Conservation (phyloP, 2,329 filamentous ascomycete species). For the Calonectria pteridis region DNA sequence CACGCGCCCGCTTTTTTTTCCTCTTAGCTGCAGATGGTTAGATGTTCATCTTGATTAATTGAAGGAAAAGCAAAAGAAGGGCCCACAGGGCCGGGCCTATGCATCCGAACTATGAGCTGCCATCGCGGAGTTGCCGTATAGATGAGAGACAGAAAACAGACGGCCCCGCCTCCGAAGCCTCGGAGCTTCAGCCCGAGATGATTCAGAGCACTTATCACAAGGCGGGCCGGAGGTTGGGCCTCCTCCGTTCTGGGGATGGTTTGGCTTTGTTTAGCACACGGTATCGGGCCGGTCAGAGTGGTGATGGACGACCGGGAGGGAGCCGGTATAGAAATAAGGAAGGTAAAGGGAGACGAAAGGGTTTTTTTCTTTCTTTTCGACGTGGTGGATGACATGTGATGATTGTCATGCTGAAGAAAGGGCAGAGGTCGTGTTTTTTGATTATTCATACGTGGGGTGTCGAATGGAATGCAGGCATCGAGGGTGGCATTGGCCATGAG, state of each 20-base stretch:
- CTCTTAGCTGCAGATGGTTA: constrained; percentile 4
- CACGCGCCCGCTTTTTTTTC: not conserved
- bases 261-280: not conserved
- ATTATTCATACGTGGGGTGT: not conserved
- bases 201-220: not conserved
- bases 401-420: not conserved
- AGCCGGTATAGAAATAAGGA: not conserved
- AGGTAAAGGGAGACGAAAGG: not conserved
- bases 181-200: constrained; percentile 1
- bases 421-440: not conserved
- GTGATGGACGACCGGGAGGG: constrained; percentile 11
- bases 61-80: not conserved
- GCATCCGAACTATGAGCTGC: not conserved
- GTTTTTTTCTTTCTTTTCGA: not conserved
- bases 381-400: not conserved
- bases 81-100: not conserved
- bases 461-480: not conserved
- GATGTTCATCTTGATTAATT: not conserved
- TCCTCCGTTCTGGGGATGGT: constrained; percentile 15
- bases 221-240: constrained; percentile 7
- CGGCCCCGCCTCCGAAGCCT: constrained; percentile 5
- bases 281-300: constrained; percentile 23
- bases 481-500: not conserved
- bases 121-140: constrained; percentile 18
- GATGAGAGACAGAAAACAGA: not conserved